Percentiles rank a stretch among this genome's conserved stretches.
phyloP scores from a whole-genome alignment of 2,329 filamentous ascomycete species.

The Furcasterigmium furcatum region DNA sequence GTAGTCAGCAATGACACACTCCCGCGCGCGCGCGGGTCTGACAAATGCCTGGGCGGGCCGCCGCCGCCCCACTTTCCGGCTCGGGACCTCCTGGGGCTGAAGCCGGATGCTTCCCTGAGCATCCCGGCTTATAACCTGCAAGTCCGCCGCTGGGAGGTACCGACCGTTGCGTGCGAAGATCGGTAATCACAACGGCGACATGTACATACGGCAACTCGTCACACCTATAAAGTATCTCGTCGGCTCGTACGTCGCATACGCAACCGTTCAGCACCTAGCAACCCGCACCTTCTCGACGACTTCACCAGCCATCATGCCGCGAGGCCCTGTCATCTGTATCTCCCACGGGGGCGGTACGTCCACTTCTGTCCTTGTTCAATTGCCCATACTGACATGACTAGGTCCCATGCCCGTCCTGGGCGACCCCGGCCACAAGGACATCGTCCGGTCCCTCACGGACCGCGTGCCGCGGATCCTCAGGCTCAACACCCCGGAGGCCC shows the following conservation, averaged over 20 bases:
- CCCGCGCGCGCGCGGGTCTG: constrained; percentile 20
- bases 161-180: too few species aligned
- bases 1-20: too few species aligned
- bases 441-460: constrained; percentile 48
- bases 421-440: constrained; percentile 47
- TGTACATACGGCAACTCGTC: neutral
- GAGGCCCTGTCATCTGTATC: constrained; percentile 42
- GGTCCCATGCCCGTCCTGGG: constrained; percentile 56
- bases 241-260: constrained; percentile 6
- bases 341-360: constrained; percentile 45
- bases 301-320: constrained; percentile 26
- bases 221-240: neutral
- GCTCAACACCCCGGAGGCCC: constrained; percentile 45
- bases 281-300: constrained; percentile 4
- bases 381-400: constrained; percentile 9
- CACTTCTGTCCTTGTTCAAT: neutral
- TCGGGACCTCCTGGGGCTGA: too few species aligned
- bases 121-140: too few species aligned
- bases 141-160: too few species aligned
- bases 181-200: too few species aligned
- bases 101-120: too few species aligned
- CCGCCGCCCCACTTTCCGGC: too few species aligned
- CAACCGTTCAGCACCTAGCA: constrained; percentile 8
- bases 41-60: constrained; percentile 12
- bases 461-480: constrained; percentile 53